Evolutionary conservation across 345 rosid species (phyloP), one percentile per base, ranked within the genome.

Genomic region (Brassica carinata): DNA sequence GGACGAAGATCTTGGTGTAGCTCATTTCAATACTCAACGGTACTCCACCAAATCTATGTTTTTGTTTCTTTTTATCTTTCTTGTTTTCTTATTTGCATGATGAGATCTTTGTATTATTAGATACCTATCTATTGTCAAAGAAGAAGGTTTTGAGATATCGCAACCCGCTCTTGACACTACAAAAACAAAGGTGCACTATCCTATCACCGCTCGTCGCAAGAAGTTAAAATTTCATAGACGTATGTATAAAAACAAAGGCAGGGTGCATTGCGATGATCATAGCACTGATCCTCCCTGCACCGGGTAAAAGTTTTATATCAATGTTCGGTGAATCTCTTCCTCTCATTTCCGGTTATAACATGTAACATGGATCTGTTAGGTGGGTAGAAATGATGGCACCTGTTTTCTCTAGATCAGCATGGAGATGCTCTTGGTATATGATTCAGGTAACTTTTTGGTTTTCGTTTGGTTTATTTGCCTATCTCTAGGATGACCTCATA

Each of bases 321-420:
- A 51, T 51, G 58, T 51, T 45, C 10, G 0, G 64, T 19, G 7
- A 15, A 7, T 65, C 19, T 58, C 15, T 63, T 14, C 31, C 15
- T 71, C 17, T 45, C 43, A 0, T 43, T 57, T 23, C 30, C 0
- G 48, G 19, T 27, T 14, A 31, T 33, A 74, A 58, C n/a, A 9
- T 40, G 7, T 43, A 72, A 67, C 69, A 23, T 19, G 63, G 76
- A 31, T 79, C 1, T 83, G 86, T 81, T 61, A 95, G 99, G 58
- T 95, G 99, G 99, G 99, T 95, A 36, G 99, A 93, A 85, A 87
- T 95, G 91, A 95, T 95, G 99, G 97, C 94, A 29, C 99, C 99
- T 26, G 99, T 95, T 6, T 95, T 95, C 86, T 95, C 99, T 1
- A 89, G 84, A 83, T 86, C 88, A 62, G 94, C 99, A 3, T 95